Evolutionary conservation across 768 basidiomycete species (phyloP).

Genomic region (Terana coerulea): DNA sequence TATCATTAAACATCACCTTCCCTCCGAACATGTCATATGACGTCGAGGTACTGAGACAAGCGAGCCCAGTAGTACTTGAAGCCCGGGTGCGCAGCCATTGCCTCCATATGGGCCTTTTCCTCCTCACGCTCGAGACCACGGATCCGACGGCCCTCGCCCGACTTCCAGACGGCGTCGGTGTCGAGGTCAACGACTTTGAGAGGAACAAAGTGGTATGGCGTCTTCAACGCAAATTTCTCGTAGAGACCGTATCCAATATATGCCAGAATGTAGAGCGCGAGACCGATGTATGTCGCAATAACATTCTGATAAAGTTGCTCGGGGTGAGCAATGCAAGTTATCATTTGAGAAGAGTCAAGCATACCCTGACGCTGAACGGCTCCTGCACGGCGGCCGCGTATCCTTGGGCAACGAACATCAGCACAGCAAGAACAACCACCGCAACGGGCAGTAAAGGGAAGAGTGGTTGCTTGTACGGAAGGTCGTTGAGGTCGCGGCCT

Average conservation of each 20-base stretch:
- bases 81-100: background rate
- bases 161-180: constrained; percentile 51
- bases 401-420: constrained; percentile 55
- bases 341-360: constrained; percentile 6
- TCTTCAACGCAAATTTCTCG: constrained; percentile 31
- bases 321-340: background rate
- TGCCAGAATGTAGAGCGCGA: constrained; percentile 42
- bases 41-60: background rate
- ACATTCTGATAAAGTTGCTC: constrained; percentile 36
- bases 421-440: constrained; percentile 43
- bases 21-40: too few species aligned
- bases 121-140: constrained; percentile 30
- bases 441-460: constrained; percentile 49
- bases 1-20: too few species aligned
- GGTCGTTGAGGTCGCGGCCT: constrained; percentile 44
- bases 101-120: constrained; percentile 6
- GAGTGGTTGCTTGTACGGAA: constrained; percentile 56
- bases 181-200: constrained; percentile 43
- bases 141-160: constrained; percentile 37
- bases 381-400: constrained; percentile 43
- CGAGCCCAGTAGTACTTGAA: background rate
- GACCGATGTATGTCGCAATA: constrained; percentile 52
- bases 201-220: constrained; percentile 37
- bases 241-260: constrained; percentile 42
- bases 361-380: constrained; percentile 41